Evolutionary conservation across 2,329 filamentous ascomycete genomes (phyloP), one percentile per base, ranked within the genome.

Genomic region (Venturia oleaginea): DNA sequence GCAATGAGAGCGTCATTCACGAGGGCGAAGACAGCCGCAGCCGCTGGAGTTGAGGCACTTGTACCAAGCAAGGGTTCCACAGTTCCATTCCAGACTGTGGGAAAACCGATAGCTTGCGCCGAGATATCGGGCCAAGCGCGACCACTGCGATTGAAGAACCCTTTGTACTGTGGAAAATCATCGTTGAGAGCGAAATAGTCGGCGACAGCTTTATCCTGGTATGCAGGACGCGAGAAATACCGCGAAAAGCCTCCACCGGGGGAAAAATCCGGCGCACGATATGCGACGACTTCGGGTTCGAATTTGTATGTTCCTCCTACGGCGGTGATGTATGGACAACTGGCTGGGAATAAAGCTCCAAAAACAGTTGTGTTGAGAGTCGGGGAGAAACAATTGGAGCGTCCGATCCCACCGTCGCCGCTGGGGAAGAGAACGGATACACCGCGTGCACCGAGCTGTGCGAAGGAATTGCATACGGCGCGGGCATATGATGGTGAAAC

Each of bases 1-100:
- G 34, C 34, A 6, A 37, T 37, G 8, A 37, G 76, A 0, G 79
- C 81, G 68, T 86, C 83, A 68, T 87, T 86, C 62, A 87, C 71
- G 17, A 87, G 76, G 0, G 80, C 77, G 30, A 87, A 72, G 27
- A 86, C 74, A 2, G 76, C 80, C 0, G 82, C 81, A 54, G 83
- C 81, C 0, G 81, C 75, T 0, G 86, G 86, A 32, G 65, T 59
- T 10, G 65, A 66, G 32, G 65, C 65, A 15, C 27, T 46, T 13
- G 65, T 66, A n/a, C 65, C 65, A 46, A 2, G 32, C 27, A 65
- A 11, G 3, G 13, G 30, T 6, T 19, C 48, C 7, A 13, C 22
- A 8, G 30, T 8, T 22, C 63, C 51, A 38, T 37, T 37, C 34
- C 34, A 37, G 13, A 37, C 8, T 13, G 2, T 13, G 13, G 2